Evolutionary conservation across 2,329 filamentous ascomycete species (phyloP), one percentile per base, ranked within the genome.

Genomic region (Podosphaera aphanis): DNA sequence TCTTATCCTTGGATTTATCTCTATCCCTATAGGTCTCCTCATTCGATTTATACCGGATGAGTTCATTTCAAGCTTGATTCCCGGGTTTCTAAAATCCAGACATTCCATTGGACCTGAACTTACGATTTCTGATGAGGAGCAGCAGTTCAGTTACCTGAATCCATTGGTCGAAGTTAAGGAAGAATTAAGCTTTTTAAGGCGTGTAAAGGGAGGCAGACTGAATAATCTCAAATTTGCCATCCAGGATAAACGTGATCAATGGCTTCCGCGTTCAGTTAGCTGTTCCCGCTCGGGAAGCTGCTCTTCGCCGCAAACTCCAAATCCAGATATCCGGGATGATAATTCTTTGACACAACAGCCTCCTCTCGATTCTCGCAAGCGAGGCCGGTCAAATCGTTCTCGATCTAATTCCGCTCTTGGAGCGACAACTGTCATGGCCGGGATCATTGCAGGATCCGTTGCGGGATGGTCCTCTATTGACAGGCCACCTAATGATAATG

Each of bases 41-140:
- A 79, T 95, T 48, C 82, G 90, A 42, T 67, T 83, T 21, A 70
- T 95, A 44, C 90, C 90, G 0, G 86, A 95, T 58, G 67, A 58
- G 45, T 49, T 59, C 11, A 43, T 60, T 20, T 40, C 53, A 10
- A 49, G 48, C 37, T 39, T 59, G 19, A 50, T 59, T 39, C 59
- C 59, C 29, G 49, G 51, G 13, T 60, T 53, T 42, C 45, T 58
- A 36, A 57, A 55, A 44, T 49, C 43, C 40, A 41, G 54, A 49
- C 51, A 48, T 21, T 33, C 29, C 29, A 53, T 59, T 52, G 55
- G 55, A 38, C 55, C 59, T 33, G 53, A 61, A 51, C 46, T 79
- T 39, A 77, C 67, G 3, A 64, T 80, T n/a, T 74, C 71, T 3
- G 75, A 80, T 49, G 74, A 79, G 52, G 74, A 78, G 52, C 64